Conservation (phyloP, 306 rosid genomes). For the Mucuna pruriens region DNA sequence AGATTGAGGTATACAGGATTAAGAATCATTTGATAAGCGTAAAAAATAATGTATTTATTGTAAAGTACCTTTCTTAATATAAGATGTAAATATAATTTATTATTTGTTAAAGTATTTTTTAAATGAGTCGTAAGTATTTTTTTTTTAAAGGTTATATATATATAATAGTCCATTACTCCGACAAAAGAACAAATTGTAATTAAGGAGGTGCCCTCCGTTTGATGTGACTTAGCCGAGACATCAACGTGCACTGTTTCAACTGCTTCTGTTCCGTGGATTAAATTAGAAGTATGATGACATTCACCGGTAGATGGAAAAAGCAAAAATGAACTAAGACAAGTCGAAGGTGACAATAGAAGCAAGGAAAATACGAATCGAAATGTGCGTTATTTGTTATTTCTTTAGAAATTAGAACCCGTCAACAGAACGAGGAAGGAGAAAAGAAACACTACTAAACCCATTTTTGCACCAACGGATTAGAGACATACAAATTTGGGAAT, state of each 20-base stretch:
- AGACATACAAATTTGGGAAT: slow-evolving; percentile 3
- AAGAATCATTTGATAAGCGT: no score
- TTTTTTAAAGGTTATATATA: no score
- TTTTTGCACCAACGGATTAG: slow-evolving; percentile 29
- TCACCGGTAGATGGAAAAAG: background rate
- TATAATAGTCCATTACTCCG: background rate
- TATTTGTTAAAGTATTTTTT: no score
- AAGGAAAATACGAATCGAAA: background rate
- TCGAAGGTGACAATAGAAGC: background rate
- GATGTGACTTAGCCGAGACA: slow-evolving; percentile 14
- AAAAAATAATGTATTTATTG: no score
- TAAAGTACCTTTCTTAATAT: no score
- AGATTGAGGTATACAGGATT: no score
- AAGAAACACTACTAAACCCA: slow-evolving; percentile 5
- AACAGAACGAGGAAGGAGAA: background rate
- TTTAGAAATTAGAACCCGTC: no score
- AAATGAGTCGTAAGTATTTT: no score
- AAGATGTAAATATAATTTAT: no score
- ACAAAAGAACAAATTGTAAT: background rate
- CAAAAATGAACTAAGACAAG: background rate
- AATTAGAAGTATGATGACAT: background rate
- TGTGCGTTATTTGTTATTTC: no score
- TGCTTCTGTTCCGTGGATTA: background rate
- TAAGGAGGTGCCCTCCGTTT: background rate
- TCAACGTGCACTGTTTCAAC: slow-evolving; percentile 36